Conservation (phyloP, 495 filamentous ascomycete species). For the Hypoxylon lenormandii region DNA sequence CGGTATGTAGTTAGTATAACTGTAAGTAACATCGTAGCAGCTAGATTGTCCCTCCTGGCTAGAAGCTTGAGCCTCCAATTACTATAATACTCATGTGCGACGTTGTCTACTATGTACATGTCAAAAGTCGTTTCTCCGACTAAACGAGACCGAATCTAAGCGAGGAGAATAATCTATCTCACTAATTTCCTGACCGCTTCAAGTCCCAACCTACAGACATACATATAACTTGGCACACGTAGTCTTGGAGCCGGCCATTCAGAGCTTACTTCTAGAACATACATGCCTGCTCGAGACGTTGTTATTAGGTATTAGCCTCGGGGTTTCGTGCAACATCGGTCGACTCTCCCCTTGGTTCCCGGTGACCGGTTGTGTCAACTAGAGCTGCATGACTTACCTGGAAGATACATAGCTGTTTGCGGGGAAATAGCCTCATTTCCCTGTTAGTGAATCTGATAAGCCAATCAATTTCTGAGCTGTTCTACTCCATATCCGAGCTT, state of each 20-base stretch:
- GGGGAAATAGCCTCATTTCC: slow-evolving; percentile 46
- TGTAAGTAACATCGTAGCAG: too few species aligned
- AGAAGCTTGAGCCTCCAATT: too few species aligned
- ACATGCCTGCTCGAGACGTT: slow-evolving; percentile 5
- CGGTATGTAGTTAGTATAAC: too few species aligned
- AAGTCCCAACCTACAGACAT: too few species aligned
- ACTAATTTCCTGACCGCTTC: too few species aligned
- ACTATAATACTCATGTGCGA: too few species aligned
- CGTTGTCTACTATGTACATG: too few species aligned
- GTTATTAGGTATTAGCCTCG: slow-evolving; percentile 43
- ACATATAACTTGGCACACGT: neutral
- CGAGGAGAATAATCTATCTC: too few species aligned
- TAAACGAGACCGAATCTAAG: too few species aligned
- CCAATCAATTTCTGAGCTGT: slow-evolving; percentile 29
- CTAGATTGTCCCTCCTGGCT: too few species aligned
- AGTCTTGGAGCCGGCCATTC: neutral
- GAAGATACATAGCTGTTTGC: slow-evolving; percentile 36
- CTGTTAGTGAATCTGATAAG: slow-evolving; percentile 15
- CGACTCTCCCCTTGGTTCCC: slow-evolving; percentile 21
- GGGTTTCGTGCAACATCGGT: slow-evolving; percentile 33
- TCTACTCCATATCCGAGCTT: slow-evolving; percentile 33
- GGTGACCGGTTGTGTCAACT: slow-evolving; percentile 7
- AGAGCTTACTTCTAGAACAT: neutral
- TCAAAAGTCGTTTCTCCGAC: too few species aligned
- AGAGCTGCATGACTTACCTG: slow-evolving; percentile 34